Percentiles rank a stretch among this genome's conserved stretches.
phyloP scores from a whole-genome alignment of 257 asterid species.

The Solanum habrochaites region DNA sequence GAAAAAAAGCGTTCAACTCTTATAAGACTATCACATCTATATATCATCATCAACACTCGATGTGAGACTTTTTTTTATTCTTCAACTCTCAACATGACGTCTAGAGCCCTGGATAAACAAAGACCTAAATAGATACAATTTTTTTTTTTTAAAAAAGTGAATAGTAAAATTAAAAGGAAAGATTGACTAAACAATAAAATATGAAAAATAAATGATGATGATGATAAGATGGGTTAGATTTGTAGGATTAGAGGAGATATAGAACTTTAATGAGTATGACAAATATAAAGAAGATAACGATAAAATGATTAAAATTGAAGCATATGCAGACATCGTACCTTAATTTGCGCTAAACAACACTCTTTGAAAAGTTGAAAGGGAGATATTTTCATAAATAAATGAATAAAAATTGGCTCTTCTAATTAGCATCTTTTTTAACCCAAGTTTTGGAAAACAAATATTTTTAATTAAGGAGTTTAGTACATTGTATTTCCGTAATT shows the following conservation, averaged over 20 bases:
- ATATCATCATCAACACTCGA: no score
- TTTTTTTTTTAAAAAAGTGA: no score
- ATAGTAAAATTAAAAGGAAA: neutral
- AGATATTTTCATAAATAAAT: neutral
- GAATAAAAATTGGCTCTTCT: neutral
- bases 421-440: neutral
- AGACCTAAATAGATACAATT: neutral
- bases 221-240: neutral
- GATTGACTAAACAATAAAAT: neutral
- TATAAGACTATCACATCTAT: no score
- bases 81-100: no score
- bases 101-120: rapidly evolving
- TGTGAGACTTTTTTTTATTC: no score
- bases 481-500: neutral
- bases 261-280: neutral
- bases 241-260: neutral
- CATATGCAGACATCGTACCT: neutral
- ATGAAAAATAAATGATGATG: neutral
- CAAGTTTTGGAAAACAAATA: neutral
- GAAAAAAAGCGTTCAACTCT: no score
- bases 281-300: neutral
- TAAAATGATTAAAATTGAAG: neutral
- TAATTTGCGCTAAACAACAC: neutral
- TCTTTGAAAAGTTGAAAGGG: neutral
- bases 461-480: neutral